Evolutionary conservation across 2,329 filamentous ascomycete genomes (phyloP).

Genomic region (Aspergillus flavus): DNA sequence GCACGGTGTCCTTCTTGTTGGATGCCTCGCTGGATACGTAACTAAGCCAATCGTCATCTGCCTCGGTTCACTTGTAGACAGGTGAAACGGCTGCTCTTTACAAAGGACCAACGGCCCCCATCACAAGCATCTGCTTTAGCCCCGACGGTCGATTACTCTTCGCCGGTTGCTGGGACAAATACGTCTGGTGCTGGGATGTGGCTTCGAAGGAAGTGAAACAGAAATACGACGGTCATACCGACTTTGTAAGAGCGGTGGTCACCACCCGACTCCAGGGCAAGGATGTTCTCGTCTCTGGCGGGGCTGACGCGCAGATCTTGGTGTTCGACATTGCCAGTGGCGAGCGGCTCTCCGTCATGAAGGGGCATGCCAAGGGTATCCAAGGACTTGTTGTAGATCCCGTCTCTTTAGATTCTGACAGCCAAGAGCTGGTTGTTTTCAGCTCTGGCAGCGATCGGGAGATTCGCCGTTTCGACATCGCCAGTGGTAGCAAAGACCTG

Average conservation of each 20-base stretch:
- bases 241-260: slow-evolving; percentile 86
- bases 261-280: slow-evolving; percentile 63
- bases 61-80: slow-evolving; percentile 37
- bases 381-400: slow-evolving; percentile 79
- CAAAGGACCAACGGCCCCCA: slow-evolving; percentile 74
- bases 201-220: slow-evolving; percentile 56
- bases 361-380: slow-evolving; percentile 76
- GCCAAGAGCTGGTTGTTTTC: slow-evolving; percentile 60
- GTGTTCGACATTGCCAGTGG: slow-evolving; percentile 78
- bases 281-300: slow-evolving; percentile 70
- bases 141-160: slow-evolving; percentile 64
- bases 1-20: slow-evolving; percentile 21
- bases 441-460: slow-evolving; percentile 80
- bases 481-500: slow-evolving; percentile 40
- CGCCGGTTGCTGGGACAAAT: slow-evolving; percentile 93
- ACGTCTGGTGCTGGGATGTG: slow-evolving; percentile 81
- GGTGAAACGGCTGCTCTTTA: slow-evolving; percentile 56
- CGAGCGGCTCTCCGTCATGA: slow-evolving; percentile 71
- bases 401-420: slow-evolving; percentile 50
- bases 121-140: slow-evolving; percentile 74
- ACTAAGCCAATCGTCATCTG: slow-evolving; percentile 17
- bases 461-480: slow-evolving; percentile 66
- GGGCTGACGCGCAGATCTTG: slow-evolving; percentile 77
- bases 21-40: slow-evolving; percentile 9
- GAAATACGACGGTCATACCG: slow-evolving; percentile 74